phyloP scores from a whole-genome alignment of 306 rosid species.

The Quillaja saponaria region DNA sequence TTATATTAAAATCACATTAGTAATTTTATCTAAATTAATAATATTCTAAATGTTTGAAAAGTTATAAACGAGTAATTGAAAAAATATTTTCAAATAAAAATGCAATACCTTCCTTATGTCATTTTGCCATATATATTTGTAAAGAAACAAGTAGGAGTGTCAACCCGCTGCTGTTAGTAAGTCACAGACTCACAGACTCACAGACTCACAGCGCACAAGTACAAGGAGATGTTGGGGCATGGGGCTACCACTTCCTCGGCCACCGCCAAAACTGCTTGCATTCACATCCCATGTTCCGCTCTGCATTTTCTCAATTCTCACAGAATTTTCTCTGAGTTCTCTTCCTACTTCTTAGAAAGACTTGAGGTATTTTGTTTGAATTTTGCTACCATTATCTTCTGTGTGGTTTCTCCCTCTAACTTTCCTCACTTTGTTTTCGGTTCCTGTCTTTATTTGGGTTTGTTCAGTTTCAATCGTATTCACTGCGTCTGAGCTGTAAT shows the following conservation, averaged over 20 bases:
- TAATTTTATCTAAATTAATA: too few species aligned
- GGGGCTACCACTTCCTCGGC: slow-evolving; percentile 26
- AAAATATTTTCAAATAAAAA: too few species aligned
- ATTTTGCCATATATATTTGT: too few species aligned
- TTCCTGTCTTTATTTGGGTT: slow-evolving; percentile 27
- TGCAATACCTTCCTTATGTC: too few species aligned
- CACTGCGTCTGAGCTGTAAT: slow-evolving; percentile 32
- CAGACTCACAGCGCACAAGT: too few species aligned
- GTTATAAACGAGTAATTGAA: too few species aligned
- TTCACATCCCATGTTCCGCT: slow-evolving; percentile 25
- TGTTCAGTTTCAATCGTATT: slow-evolving; percentile 32
- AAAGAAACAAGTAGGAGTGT: too few species aligned
- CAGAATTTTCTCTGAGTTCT: background rate
- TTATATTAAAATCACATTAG: too few species aligned
- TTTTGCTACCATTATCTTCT: background rate
- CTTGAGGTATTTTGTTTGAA: slow-evolving; percentile 26
- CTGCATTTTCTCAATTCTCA: slow-evolving; percentile 7
- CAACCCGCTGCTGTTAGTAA: too few species aligned
- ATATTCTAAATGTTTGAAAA: too few species aligned
- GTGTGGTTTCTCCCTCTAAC: background rate
- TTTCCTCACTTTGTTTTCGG: background rate
- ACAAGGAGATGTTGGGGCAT: slow-evolving; percentile 27
- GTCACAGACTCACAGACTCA: too few species aligned
- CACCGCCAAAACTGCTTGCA: slow-evolving; percentile 18
- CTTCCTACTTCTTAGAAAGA: slow-evolving; percentile 24